Evolutionary conservation across 805 yeast species (phyloP), one percentile per base, ranked within the genome.

Genomic region (Candida tallmaniae): DNA sequence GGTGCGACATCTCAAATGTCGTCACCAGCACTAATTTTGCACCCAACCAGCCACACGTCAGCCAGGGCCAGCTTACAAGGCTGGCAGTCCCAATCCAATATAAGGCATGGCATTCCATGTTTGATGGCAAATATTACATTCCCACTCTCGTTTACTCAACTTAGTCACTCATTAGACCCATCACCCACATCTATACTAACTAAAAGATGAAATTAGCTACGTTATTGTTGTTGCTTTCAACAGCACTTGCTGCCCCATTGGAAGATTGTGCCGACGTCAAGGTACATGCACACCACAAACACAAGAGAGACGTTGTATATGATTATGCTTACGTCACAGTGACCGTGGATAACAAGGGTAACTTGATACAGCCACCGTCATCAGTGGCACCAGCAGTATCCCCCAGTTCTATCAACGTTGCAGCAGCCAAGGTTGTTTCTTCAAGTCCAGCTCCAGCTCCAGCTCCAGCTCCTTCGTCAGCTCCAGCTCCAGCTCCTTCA

Each of bases 271-370:
- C 34, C 25, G 32, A 32, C 25, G 34, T 35, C 20, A 26, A 54
- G 35, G 56, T 58, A 51, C 84, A 78, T 62, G 68, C 69, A 39
- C 83, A 80, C 64, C 80, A 72, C 62, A 74, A 62, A 55, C 80
- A 71, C 59, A 76, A 68, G 59, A 72, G 77, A 65, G 80, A 74
- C 30, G 72, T 70, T 43, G 81, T 62, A 37, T 54, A 65, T 52
- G 60, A 68, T 45, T 58, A 63, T 44, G 59, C 59, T 36, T 58
- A 62, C 42, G 65, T 64, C 34, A 64, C 70, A 23, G 67, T 68
- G 35, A 58, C 70, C 39, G 68, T 67, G 36, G 65, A 69, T 42
- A 67, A 63, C 27, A 40, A 57, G 28, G 75, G 74, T 41, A 60
- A 60, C 12, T 62, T 62, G 17, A 46, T 58, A 17, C 54, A 54